A percentile compares a stretch with the other conserved stretches of the same genome.
Evolutionary conservation across 1,284 basidiomycete species (phyloP).

Genomic region (Cutaneotrichosporon cyanovorans): DNA sequence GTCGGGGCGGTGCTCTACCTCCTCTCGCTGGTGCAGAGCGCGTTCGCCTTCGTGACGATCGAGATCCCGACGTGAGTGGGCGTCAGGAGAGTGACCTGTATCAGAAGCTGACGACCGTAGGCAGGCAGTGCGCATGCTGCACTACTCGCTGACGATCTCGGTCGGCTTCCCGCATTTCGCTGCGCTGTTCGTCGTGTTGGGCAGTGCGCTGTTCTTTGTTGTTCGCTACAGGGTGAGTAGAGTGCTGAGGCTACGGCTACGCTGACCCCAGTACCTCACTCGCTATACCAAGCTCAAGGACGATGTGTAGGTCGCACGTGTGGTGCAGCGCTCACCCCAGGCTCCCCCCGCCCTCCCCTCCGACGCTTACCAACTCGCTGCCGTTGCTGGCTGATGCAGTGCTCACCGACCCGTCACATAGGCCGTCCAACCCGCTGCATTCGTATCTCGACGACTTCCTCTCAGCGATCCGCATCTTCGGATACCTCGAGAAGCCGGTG

Average conservation of each 20-base stretch:
- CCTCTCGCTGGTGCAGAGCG: slow-evolving; percentile 62
- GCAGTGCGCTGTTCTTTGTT: slow-evolving; percentile 68
- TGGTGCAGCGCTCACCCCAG: slow-evolving; percentile 5
- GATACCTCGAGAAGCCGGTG: slow-evolving; percentile 89
- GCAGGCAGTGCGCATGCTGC: slow-evolving; percentile 55
- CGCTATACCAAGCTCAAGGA: slow-evolving; percentile 69
- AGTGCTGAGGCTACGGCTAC: slow-evolving; percentile 49
- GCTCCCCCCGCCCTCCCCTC: slow-evolving; percentile 32
- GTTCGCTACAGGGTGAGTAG: slow-evolving; percentile 71
- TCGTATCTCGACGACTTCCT: slow-evolving; percentile 93
- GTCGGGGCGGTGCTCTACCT: slow-evolving; percentile 78
- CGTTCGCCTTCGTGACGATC: slow-evolving; percentile 70
- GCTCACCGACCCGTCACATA: slow-evolving; percentile 61
- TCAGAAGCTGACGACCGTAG: slow-evolving; percentile 45
- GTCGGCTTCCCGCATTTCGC: slow-evolving; percentile 83
- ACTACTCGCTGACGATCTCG: slow-evolving; percentile 81
- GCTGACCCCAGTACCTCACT: slow-evolving; percentile 40
- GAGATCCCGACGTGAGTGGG: slow-evolving; percentile 57
- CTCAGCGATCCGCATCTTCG: slow-evolving; percentile 87
- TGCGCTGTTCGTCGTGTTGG: slow-evolving; percentile 60
- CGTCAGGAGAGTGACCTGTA: not conserved
- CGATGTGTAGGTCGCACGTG: slow-evolving; percentile 51
- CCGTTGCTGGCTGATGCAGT: slow-evolving; percentile 31
- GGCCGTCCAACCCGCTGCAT: slow-evolving; percentile 63
- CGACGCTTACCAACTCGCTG: slow-evolving; percentile 25